Conservation (phyloP, 805 yeast species). For the Nadsonia fulvescens region DNA sequence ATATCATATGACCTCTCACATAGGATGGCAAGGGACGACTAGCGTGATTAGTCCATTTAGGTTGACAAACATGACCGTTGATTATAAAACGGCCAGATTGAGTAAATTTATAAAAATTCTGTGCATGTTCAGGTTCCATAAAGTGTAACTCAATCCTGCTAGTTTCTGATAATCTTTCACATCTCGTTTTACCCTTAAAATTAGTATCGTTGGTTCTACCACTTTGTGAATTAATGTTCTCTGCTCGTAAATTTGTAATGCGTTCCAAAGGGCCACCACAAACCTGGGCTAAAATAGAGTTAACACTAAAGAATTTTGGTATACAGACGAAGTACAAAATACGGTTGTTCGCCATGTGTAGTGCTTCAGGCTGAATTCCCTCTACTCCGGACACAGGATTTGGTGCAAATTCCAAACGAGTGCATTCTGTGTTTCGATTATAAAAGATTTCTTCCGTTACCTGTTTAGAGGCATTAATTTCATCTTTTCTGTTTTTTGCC, state of each 20-base stretch:
- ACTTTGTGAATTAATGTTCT: constrained; percentile 1
- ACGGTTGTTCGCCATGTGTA: constrained; percentile 4
- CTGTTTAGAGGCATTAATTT: no score
- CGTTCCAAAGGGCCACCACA: constrained; percentile 5
- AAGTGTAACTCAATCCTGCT: constrained; percentile 6
- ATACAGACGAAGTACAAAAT: constrained; percentile 4
- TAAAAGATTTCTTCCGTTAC: no score
- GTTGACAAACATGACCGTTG: constrained; percentile 5
- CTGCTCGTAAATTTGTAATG: no score
- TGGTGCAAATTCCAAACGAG: no score
- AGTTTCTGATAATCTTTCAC: no score
- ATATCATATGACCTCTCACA: constrained; percentile 2
- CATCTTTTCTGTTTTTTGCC: no score
- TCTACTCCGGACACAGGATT: no score
- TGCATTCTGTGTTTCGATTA: no score
- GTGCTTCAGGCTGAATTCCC: no score
- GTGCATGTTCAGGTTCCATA: constrained; percentile 5
- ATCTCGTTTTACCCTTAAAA: no score
- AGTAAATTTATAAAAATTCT: constrained; percentile 5
- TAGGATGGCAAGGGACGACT: constrained; percentile 3
- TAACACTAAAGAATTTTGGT: constrained; percentile 3
- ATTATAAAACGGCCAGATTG: constrained; percentile 5
- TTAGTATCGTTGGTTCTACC: constrained; percentile 4
- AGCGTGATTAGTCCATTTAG: constrained; percentile 5
- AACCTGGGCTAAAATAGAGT: constrained; percentile 3